A percentile compares a stretch with the other conserved stretches of the same genome.
These are phyloP conservation scores for Paecilomyces niveus DNA, from an alignment of 2,329 filamentous ascomycete species.

Conservation along the genomic window DNA sequence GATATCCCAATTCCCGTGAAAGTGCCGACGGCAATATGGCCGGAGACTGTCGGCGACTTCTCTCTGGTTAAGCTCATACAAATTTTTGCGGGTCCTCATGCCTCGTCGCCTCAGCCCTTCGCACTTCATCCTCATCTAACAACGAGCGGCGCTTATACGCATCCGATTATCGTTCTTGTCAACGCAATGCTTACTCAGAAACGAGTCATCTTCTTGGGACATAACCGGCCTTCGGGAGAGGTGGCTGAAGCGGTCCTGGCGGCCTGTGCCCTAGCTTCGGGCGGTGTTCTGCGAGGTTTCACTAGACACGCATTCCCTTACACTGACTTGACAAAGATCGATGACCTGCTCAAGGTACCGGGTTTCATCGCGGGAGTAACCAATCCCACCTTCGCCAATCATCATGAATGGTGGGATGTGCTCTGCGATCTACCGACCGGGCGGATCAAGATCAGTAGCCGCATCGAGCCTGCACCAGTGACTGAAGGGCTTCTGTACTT, in stretches of 20 bases:
- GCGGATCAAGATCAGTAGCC: constrained; percentile 86
- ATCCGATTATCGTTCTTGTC: constrained; percentile 88
- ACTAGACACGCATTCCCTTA: constrained; percentile 96
- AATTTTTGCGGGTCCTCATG: constrained; percentile 77
- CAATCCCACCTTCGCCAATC: constrained; percentile 90
- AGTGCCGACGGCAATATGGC: constrained; percentile 84
- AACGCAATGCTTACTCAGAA: constrained; percentile 96
- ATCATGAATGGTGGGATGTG: constrained; percentile 97
- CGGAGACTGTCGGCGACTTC: constrained; percentile 95
- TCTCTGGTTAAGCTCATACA: constrained; percentile 96
- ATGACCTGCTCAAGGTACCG: constrained; percentile 89
- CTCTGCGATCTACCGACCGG: constrained; percentile 89
- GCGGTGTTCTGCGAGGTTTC: constrained; percentile 86
- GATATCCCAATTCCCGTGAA: constrained; percentile 96
- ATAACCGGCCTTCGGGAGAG: constrained; percentile 90
- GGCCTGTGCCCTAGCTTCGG: constrained; percentile 89
- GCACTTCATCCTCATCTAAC: constrained; percentile 84
- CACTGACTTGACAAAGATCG: constrained; percentile 94
- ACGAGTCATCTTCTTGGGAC: constrained; percentile 87
- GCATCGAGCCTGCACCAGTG: constrained; percentile 69
- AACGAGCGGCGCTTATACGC: constrained; percentile 79
- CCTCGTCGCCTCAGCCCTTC: constrained; percentile 78
- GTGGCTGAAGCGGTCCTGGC: constrained; percentile 96
- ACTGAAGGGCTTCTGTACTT: constrained; percentile 86
- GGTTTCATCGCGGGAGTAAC: constrained; percentile 98